phyloP scores from a whole-genome alignment of 2,329 filamentous ascomycete species.

The Hortaea werneckii region DNA sequence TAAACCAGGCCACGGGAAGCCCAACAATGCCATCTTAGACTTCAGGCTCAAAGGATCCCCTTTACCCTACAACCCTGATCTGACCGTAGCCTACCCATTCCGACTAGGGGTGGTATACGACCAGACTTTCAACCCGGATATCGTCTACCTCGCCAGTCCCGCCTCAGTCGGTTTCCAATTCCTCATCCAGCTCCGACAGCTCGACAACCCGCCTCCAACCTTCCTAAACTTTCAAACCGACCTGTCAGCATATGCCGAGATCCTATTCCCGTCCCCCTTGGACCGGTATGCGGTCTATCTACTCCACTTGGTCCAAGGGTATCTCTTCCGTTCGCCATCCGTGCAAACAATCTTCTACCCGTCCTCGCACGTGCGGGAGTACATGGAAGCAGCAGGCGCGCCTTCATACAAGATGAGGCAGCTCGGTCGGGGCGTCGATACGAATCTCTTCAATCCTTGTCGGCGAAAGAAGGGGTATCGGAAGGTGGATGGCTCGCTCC shows the following conservation, averaged over 20 bases:
- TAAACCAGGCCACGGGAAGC: constrained; percentile 8
- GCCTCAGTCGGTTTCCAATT: constrained; percentile 62
- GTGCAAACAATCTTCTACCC: constrained; percentile 62
- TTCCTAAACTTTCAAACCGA: constrained; percentile 66
- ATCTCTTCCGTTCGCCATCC: constrained; percentile 51
- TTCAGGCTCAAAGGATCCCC: constrained; percentile 55
- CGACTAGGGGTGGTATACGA: constrained; percentile 52
- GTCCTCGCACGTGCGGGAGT: constrained; percentile 51
- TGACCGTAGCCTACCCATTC: constrained; percentile 61
- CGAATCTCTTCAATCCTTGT: constrained; percentile 48
- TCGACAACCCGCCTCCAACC: constrained; percentile 46
- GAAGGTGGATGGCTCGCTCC: constrained; percentile 20
- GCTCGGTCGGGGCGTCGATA: constrained; percentile 56
- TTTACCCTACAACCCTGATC: constrained; percentile 60
- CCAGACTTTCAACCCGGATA: constrained; percentile 54
- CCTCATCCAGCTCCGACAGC: constrained; percentile 56
- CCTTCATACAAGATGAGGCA: constrained; percentile 48
- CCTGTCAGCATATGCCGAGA: constrained; percentile 57
- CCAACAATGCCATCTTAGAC: constrained; percentile 33
- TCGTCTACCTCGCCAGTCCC: constrained; percentile 61
- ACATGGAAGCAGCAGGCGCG: constrained; percentile 49
- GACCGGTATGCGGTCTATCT: constrained; percentile 52
- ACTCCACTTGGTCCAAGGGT: constrained; percentile 54
- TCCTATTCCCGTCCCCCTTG: constrained; percentile 56
- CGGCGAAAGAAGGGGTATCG: constrained; percentile 45